These are phyloP conservation scores for Solanum chilense DNA, from an alignment of 257 asterid species.

Conservation along the genomic window DNA sequence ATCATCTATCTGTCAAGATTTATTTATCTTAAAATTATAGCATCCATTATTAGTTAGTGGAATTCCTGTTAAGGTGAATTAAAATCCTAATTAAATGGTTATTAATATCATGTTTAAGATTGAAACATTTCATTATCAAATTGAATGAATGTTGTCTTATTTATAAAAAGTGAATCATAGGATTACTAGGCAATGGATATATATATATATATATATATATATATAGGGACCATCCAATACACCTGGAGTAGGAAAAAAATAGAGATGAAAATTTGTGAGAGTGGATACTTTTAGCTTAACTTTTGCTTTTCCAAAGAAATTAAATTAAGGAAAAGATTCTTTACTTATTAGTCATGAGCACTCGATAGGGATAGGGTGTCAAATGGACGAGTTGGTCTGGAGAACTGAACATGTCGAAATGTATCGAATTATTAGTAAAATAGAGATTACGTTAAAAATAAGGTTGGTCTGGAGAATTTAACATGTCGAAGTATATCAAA, in stretches of 20 bases:
- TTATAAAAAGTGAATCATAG: constrained; percentile 11
- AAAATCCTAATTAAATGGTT: neutral
- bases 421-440: neutral
- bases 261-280: neutral
- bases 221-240: constrained; percentile 12
- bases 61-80: neutral
- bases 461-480: fast-evolving
- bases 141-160: neutral
- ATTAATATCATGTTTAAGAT: neutral
- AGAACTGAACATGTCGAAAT: fast-evolving
- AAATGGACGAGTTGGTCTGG: neutral
- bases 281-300: neutral
- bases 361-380: neutral
- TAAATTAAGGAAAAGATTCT: neutral
- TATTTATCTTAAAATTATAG: neutral
- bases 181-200: constrained; percentile 5
- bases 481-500: fast-evolving
- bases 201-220: too few species aligned
- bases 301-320: neutral
- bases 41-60: constrained; percentile 6
- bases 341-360: neutral
- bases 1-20: constrained; percentile 5
- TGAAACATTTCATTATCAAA: constrained; percentile 7
- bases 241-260: constrained; percentile 1
- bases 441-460: neutral